Conservation (phyloP, 2,329 filamentous ascomycete species). For the Arthrobotrys conoides region DNA sequence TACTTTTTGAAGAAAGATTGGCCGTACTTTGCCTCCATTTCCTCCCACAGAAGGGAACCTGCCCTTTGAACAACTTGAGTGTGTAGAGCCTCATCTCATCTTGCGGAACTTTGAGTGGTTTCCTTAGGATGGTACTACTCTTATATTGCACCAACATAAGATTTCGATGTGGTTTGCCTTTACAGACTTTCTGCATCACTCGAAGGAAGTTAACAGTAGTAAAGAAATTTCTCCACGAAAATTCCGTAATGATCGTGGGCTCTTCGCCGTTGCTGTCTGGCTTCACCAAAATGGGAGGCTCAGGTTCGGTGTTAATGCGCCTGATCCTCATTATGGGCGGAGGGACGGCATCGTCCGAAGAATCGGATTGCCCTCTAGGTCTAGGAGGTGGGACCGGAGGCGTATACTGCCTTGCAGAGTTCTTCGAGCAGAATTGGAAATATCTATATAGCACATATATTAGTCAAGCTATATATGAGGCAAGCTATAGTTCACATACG, state of each 20-base stretch:
- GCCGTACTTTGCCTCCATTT: slow-evolving; percentile 88
- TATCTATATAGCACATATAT: slow-evolving; percentile 74
- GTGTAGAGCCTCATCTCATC: slow-evolving; percentile 90
- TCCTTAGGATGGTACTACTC: slow-evolving; percentile 89
- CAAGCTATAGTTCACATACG: slow-evolving; percentile 8
- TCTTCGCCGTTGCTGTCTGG: slow-evolving; percentile 40
- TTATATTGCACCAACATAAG: slow-evolving; percentile 96
- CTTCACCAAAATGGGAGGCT: slow-evolving; percentile 63
- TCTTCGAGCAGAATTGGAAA: slow-evolving; percentile 87
- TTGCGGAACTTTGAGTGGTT: slow-evolving; percentile 91
- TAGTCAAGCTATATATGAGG: background rate
- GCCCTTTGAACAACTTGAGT: slow-evolving; percentile 97
- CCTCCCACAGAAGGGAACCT: slow-evolving; percentile 96
- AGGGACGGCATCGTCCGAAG: slow-evolving; percentile 80
- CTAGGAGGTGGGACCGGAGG: slow-evolving; percentile 42
- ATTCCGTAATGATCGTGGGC: slow-evolving; percentile 83
- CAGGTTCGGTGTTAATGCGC: slow-evolving; percentile 68
- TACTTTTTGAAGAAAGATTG: background rate
- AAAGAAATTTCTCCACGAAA: slow-evolving; percentile 95
- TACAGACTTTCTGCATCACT: slow-evolving; percentile 97
- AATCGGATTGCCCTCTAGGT: slow-evolving; percentile 63
- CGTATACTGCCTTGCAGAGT: slow-evolving; percentile 65
- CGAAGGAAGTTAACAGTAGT: slow-evolving; percentile 94
- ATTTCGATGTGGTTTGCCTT: slow-evolving; percentile 94
- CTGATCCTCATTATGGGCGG: slow-evolving; percentile 81